Evolutionary conservation across 2,329 filamentous ascomycete species (phyloP).

Genomic region (Zalaria obscura): DNA sequence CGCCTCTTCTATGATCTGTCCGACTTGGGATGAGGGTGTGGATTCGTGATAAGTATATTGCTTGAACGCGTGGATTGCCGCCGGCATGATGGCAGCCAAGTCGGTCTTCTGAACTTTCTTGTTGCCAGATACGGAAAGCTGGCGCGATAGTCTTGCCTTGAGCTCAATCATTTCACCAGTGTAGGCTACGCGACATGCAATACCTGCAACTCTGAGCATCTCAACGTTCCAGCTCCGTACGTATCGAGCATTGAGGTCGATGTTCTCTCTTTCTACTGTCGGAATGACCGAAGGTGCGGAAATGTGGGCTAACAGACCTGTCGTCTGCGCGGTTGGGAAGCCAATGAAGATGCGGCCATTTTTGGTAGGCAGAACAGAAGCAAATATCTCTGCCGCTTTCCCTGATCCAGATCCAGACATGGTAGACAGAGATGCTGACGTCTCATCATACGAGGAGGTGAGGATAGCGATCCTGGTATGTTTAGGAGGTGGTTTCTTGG

Average conservation of each 20-base stretch:
- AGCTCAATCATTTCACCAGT: conserved; percentile 73
- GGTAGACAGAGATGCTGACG: conserved; percentile 46
- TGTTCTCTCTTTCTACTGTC: conserved; percentile 91
- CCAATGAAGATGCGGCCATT: conserved; percentile 92
- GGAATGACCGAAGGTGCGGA: conserved; percentile 94
- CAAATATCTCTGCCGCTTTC: conserved; percentile 65
- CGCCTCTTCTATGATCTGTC: conserved; percentile 78
- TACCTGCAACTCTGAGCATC: conserved; percentile 78
- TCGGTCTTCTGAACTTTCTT: conserved; percentile 45
- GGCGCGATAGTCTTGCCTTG: conserved; percentile 35
- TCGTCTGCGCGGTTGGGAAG: conserved; percentile 94
- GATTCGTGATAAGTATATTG: conserved; percentile 85
- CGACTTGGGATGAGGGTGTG: conserved; percentile 72
- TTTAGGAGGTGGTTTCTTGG: conserved; percentile 91
- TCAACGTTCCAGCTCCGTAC: conserved; percentile 93
- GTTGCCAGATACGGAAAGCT: conserved; percentile 13
- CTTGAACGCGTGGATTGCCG: conserved; percentile 69
- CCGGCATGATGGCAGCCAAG: conserved; percentile 55
- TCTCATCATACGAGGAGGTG: conserved; percentile 81
- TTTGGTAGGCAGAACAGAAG: conserved; percentile 77
- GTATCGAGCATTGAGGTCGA: conserved; percentile 90
- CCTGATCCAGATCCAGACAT: conserved; percentile 34
- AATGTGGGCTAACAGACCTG: conserved; percentile 82
- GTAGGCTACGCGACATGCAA: conserved; percentile 80
- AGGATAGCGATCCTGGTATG: conserved; percentile 73